Base-by-base conservation (phyloP, 768 basidiomycete genomes). In the Austroboletus eburneus region DNA sequence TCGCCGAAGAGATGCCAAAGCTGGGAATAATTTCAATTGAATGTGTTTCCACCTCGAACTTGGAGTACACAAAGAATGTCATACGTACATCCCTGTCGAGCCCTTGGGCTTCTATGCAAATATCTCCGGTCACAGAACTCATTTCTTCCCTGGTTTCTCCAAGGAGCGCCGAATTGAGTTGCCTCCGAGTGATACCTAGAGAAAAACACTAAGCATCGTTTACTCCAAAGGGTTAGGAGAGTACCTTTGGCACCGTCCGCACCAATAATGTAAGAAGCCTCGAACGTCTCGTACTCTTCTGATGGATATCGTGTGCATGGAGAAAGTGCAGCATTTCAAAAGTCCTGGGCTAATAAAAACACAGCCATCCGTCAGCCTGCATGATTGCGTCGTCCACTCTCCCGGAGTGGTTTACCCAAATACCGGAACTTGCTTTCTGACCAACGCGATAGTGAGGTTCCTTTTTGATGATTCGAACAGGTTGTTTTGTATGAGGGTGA, bases 391-490 rank as follows among this genome's bases (percentile, higher is more conserved):
- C n/a, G n/a, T n/a, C n/a, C 33, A 32, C 5, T 2, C 21, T 22
- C n/a, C n/a, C 13, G 14, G 9, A 45, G 23, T 32, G 30, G 12
- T 62, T 29, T 33, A 72, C 73, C 67, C 69, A 71, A 22, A 77
- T 52, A 3, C 64, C 72, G 4, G n/a, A n/a, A n/a, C 59, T 61
- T 3, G 67, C 69, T 3, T 75, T 69, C 48, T 72, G 68, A 2
- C 71, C 71, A 14, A 68, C 51, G 13, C 58, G 65, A 9, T 68
- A 64, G 1, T 62, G 42, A 0, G 62, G 54, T 41, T 68, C 69
- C 50, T 75, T 76, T 46, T 80, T 73, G 39, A 81, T 72, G 22
- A 82, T 70, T 18, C 76, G 73, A 7, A 80, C 71, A 9, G 74
- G 5, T 71, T 68, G 57, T 77, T 76, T 18, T 65, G 64, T 13